Conservation (phyloP, 2,329 filamentous ascomycete genomes). For the Pezicula radicicola region DNA sequence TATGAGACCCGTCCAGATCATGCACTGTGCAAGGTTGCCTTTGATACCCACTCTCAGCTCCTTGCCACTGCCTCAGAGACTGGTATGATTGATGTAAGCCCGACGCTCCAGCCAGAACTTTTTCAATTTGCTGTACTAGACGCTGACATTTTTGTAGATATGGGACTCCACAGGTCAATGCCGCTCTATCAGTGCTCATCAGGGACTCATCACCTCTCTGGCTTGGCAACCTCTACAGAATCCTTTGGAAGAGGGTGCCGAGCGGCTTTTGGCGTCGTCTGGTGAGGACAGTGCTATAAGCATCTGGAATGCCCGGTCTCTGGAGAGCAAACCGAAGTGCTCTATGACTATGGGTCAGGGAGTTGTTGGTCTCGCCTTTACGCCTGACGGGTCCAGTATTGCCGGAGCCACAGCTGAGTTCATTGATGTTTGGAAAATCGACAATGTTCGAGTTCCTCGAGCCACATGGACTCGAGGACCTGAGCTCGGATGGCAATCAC, state of each 20-base stretch:
- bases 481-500: conserved; percentile 57
- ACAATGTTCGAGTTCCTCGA: conserved; percentile 53
- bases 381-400: conserved; percentile 60
- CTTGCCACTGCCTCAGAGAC: conserved; percentile 59
- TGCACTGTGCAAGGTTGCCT: conserved; percentile 52
- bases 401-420: conserved; percentile 57
- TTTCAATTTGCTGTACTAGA: background rate
- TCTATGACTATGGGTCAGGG: conserved; percentile 59
- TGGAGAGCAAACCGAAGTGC: conserved; percentile 53
- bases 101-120: background rate
- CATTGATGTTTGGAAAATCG: conserved; percentile 64
- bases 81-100: conserved; percentile 56
- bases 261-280: conserved; percentile 52
- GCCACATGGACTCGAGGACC: conserved; percentile 56
- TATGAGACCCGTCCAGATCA: conserved; percentile 53
- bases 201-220: conserved; percentile 54
- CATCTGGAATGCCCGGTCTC: conserved; percentile 57
- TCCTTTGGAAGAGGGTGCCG: conserved; percentile 39
- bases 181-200: conserved; percentile 56
- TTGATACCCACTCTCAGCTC: conserved; percentile 49
- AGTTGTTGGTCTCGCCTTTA: conserved; percentile 58
- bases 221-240: conserved; percentile 56
- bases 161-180: conserved; percentile 44
- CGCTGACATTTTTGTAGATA: conserved; percentile 39
- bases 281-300: conserved; percentile 61